Base-by-base conservation (phyloP, 345 rosid genomes). In the Diplotaxis tenuifolia region DNA sequence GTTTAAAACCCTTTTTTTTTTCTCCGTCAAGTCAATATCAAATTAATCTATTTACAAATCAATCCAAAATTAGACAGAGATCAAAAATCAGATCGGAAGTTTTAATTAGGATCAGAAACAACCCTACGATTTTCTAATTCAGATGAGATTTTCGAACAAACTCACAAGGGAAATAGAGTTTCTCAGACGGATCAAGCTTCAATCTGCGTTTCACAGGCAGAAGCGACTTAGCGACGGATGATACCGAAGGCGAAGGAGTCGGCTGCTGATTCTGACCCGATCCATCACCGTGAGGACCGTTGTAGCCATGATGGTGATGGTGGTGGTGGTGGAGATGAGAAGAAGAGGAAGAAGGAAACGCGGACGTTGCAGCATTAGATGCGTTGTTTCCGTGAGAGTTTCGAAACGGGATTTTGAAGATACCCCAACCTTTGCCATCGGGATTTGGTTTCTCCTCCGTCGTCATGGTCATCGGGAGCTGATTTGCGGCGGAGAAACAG, bases 101-200 rank as follows among this genome's bases (percentile, higher is more conserved):
- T 28, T 19, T n/a, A 5, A 10, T 16, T 16, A 7, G 54, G 7
- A 0, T 47, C 54, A 47, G 54, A 47, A 47, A 16, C 50, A 45
- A n/a, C 50, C 50, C 50, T 6, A 45, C 10, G 54, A 47, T 47
- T n/a, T n/a, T 47, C 54, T 4, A 2, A 47, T 16, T 57, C 32
- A 11, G 61, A 73, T 10, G 23, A 63, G 75, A 74, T 1, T 49
- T n/a, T 74, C 5, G 62, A 70, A 50, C 2, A 27, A 53, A 72
- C 90, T 70, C 78, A 92, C 99, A 90, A 40, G 98, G 98, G 63
- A 95, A 95, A 65, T 89, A 92, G 66, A 95, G 96, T 79, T 92
- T 90, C 58, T 78, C 77, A 1, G 96, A 53, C 3, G 99, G 98
- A 84, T 95, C 99, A 60, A 95, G 98, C 85, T 88, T 88, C 74